Conservation (phyloP, 169 alveolate genomes). For the Babesia bigemina region DNA sequence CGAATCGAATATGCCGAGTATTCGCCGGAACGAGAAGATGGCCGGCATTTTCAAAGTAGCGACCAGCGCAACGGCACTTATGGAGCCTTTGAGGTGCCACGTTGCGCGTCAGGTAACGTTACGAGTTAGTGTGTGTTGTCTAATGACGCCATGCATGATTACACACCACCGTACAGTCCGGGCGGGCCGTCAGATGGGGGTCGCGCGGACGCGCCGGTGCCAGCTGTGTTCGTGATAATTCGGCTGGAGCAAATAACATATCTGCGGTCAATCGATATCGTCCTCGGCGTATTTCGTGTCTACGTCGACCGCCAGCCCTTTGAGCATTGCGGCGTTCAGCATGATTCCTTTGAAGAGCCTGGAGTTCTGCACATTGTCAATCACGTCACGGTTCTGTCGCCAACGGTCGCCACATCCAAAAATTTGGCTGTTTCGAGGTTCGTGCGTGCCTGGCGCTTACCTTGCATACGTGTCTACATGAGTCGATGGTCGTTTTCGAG, state of each 20-base stretch:
- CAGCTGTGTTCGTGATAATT: background rate
- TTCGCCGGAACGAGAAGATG: conserved; percentile 25
- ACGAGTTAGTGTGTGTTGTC: conserved; percentile 7
- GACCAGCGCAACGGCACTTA: background rate
- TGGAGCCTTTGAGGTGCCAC: background rate
- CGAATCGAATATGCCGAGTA: conserved; percentile 60
- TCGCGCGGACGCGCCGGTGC: background rate
- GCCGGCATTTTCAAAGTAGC: conserved; percentile 36
- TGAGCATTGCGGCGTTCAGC: conserved; percentile 32
- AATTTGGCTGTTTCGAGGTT: background rate
- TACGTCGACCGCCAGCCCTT: conserved; percentile 22
- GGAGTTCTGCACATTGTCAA: conserved; percentile 8
- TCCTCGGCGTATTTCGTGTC: conserved; percentile 23
- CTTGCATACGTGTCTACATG: conserved; percentile 23
- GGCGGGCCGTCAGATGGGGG: conserved; percentile 17
- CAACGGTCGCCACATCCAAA: background rate
- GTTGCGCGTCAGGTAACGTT: too few species aligned
- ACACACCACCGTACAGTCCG: conserved; percentile 20
- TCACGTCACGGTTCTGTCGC: background rate
- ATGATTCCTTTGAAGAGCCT: conserved; percentile 17
- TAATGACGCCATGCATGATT: background rate
- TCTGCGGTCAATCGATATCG: background rate
- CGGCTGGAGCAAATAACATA: too few species aligned
- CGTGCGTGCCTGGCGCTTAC: conserved; percentile 6
- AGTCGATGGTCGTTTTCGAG: conserved; percentile 35